Percentiles rank a stretch among this genome's conserved stretches.
These are phyloP conservation scores for Cyanodermella asteris DNA, from an alignment of 2,329 filamentous ascomycete genomes.

Conservation along the genomic window DNA sequence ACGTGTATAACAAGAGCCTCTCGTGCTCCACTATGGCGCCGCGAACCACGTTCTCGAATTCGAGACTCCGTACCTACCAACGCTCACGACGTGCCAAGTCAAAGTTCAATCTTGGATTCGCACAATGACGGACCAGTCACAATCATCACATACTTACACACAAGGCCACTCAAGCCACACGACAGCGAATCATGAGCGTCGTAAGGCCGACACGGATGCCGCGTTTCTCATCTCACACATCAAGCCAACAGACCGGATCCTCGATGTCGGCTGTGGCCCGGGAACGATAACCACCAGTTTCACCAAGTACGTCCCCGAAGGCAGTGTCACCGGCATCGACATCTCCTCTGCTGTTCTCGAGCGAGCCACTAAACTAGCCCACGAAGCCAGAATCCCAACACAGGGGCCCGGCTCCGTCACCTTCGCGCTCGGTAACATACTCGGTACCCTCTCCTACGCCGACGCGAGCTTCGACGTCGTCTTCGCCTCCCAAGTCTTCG, in stretches of 20 bases:
- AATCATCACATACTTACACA: constrained; percentile 13
- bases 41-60: no score
- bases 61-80: no score
- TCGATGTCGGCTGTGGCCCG: constrained; percentile 23
- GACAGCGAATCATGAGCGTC: constrained; percentile 14
- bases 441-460: constrained; percentile 18
- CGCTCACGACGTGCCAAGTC: no score
- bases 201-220: constrained; percentile 15
- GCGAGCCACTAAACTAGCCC: constrained; percentile 13
- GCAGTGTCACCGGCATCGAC: constrained; percentile 18
- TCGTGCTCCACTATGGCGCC: no score
- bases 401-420: constrained; percentile 15
- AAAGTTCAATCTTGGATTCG: no score
- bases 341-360: constrained; percentile 12
- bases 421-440: constrained; percentile 19
- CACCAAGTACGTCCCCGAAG: constrained; percentile 17
- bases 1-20: no score
- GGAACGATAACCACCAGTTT: constrained; percentile 22
- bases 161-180: constrained; percentile 18
- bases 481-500: constrained; percentile 34
- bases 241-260: constrained; percentile 15
- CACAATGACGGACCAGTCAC: no score
- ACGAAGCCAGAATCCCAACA: no score
- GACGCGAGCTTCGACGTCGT: constrained; percentile 37
- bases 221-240: constrained; percentile 20